Conservation (phyloP, 2,329 filamentous ascomycete species). For the Botrytis tulipae region DNA sequence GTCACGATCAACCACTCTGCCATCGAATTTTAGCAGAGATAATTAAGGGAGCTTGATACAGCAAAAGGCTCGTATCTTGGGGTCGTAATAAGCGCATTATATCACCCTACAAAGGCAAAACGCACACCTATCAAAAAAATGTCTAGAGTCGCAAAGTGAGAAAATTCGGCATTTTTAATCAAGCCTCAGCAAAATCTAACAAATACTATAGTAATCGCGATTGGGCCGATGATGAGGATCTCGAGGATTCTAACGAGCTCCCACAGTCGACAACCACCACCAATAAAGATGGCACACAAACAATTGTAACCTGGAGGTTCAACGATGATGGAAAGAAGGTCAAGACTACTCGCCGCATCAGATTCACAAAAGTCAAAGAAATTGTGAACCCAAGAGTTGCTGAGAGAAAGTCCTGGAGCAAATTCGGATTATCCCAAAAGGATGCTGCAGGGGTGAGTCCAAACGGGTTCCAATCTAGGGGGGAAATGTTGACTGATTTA, state of each 20-base stretch:
- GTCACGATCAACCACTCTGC: constrained; percentile 17
- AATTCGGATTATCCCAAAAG: constrained; percentile 89
- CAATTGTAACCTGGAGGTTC: constrained; percentile 82
- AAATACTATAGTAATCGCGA: constrained; percentile 48
- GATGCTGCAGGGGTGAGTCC: constrained; percentile 63
- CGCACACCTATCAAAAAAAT: constrained; percentile 33
- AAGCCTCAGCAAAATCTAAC: constrained; percentile 26
- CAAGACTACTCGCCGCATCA: constrained; percentile 94
- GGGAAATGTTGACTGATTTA: constrained; percentile 10
- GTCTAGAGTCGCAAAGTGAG: constrained; percentile 49
- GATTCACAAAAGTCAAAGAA: constrained; percentile 86
- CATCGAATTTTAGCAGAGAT: constrained; percentile 8
- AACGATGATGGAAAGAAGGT: constrained; percentile 95
- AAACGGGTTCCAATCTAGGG: background rate
- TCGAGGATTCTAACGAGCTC: constrained; percentile 65
- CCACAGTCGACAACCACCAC: constrained; percentile 84
- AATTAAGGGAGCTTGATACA: constrained; percentile 4
- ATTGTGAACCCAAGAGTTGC: constrained; percentile 95
- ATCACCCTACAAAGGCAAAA: constrained; percentile 17
- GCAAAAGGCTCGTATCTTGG: constrained; percentile 5
- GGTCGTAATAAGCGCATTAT: background rate
- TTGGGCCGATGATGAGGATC: constrained; percentile 91
- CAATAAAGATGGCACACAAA: constrained; percentile 99
- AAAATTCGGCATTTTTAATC: constrained; percentile 21
- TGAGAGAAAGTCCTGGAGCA: constrained; percentile 87